phyloP scores from a whole-genome alignment of 129 eudicot species.

The Tagetes erecta region DNA sequence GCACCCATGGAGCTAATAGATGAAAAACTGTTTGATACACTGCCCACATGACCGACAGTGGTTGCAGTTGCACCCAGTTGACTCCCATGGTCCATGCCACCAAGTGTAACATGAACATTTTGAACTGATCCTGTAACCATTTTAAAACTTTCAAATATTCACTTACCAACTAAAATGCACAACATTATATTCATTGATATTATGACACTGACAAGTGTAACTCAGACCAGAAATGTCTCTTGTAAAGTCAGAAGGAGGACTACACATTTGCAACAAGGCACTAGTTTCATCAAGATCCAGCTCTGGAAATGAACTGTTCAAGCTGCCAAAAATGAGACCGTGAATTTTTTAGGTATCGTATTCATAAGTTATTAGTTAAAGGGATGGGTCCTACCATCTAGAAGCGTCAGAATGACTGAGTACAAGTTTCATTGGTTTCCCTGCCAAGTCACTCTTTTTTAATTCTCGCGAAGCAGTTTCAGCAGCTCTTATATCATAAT shows the following conservation, averaged over 20 bases:
- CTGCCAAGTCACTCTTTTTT: slow-evolving; percentile 68
- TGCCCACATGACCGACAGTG: slow-evolving; percentile 42
- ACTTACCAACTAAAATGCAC: neutral
- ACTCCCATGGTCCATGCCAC: slow-evolving; percentile 41
- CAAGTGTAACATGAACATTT: slow-evolving; percentile 36
- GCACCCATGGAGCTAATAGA: too few species aligned
- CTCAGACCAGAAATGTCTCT: slow-evolving; percentile 53
- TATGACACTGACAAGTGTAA: slow-evolving; percentile 2
- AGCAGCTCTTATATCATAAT: slow-evolving; percentile 83
- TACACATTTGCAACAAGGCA: slow-evolving; percentile 55
- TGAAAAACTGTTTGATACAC: slow-evolving; percentile 57
- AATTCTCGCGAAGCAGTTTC: slow-evolving; percentile 80
- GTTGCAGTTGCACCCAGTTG: slow-evolving; percentile 37
- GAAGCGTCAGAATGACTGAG: slow-evolving; percentile 54
- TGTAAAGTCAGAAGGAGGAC: slow-evolving; percentile 45
- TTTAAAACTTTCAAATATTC: neutral
- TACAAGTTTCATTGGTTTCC: slow-evolving; percentile 66
- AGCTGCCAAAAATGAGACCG: slow-evolving; percentile 38
- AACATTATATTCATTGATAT: slow-evolving; percentile 13
- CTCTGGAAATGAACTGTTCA: slow-evolving; percentile 53
- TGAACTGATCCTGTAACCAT: slow-evolving; percentile 43
- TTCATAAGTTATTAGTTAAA: neutral
- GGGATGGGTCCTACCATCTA: slow-evolving; percentile 35
- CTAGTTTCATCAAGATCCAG: slow-evolving; percentile 57
- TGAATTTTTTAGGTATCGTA: neutral